Evolutionary conservation across 2,329 filamentous ascomycete genomes (phyloP).

Genomic region (Fusarium ambrosium): DNA sequence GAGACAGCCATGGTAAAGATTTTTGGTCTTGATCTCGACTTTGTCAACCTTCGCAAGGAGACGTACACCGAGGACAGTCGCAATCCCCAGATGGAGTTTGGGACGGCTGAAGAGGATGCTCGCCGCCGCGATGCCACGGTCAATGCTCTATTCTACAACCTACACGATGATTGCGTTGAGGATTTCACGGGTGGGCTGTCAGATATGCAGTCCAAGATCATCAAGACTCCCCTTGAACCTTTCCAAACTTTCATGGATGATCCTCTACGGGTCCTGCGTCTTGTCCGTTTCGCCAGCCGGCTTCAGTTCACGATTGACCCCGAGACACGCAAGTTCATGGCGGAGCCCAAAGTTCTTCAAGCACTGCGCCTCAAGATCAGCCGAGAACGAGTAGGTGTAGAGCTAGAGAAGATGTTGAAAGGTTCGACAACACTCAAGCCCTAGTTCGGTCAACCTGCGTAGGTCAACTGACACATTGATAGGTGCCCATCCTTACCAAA

Average conservation of each 20-base stretch:
- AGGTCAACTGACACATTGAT: constrained; percentile 41
- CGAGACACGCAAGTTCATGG: constrained; percentile 80
- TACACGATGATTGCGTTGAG: constrained; percentile 83
- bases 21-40: constrained; percentile 89
- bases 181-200: constrained; percentile 85
- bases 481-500: constrained; percentile 70
- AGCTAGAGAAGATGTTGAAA: constrained; percentile 92
- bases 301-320: constrained; percentile 83
- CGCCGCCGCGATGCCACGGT: constrained; percentile 91
- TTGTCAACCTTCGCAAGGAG: constrained; percentile 95
- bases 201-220: constrained; percentile 79
- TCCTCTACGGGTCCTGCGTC: constrained; percentile 85
- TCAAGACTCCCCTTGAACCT: constrained; percentile 88
- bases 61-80: constrained; percentile 90
- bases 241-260: constrained; percentile 96
- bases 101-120: constrained; percentile 91
- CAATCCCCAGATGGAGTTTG: constrained; percentile 94
- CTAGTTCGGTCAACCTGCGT: neutral
- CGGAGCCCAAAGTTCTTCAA: constrained; percentile 79
- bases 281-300: constrained; percentile 91
- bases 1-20: constrained; percentile 91
- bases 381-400: constrained; percentile 87
- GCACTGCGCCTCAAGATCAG: constrained; percentile 92
- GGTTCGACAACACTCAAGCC: constrained; percentile 57
- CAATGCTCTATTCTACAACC: constrained; percentile 96